These are phyloP conservation scores for Mortierella sp. DNA, from an alignment of 371 early-diverging fungal species.

Conservation along the genomic window DNA sequence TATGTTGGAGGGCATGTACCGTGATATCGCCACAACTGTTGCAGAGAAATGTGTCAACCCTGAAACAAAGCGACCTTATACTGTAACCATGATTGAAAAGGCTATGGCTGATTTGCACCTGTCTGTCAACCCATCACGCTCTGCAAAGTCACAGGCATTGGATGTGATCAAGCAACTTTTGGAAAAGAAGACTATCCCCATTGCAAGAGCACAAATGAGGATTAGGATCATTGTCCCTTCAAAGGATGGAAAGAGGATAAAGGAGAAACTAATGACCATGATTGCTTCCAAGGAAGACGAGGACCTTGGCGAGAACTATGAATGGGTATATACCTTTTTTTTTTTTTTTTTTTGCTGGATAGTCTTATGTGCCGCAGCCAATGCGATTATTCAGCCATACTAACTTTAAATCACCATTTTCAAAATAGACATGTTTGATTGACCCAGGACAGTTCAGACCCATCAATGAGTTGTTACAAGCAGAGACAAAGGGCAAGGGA, in stretches of 20 bases:
- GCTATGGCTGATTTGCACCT: conserved; percentile 94
- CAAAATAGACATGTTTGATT: conserved; percentile 79
- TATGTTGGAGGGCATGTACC: conserved; percentile 82
- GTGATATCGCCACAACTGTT: conserved; percentile 94
- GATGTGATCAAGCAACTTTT: conserved; percentile 94
- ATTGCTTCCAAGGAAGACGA: conserved; percentile 90
- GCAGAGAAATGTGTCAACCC: conserved; percentile 97
- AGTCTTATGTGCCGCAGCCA: conserved; percentile 15
- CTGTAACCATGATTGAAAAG: conserved; percentile 97
- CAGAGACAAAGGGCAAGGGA: conserved; percentile 90
- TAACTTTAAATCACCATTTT: conserved; percentile 7
- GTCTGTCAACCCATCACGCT: conserved; percentile 88
- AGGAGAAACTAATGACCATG: conserved; percentile 80
- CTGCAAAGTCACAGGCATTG: conserved; percentile 90
- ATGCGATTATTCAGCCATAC: not conserved
- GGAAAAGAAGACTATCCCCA: conserved; percentile 88
- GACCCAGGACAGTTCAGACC: conserved; percentile 95
- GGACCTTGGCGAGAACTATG: conserved; percentile 84
- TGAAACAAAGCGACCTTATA: conserved; percentile 93
- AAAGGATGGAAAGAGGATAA: conserved; percentile 90
- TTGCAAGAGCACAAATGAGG: conserved; percentile 95
- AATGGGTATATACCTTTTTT: conserved; percentile 69
- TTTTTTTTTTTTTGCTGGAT: not conserved
- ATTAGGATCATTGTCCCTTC: conserved; percentile 79
- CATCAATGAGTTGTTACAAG: conserved; percentile 83